Base-by-base conservation (phyloP, 108 stramenopile genomes). In the Skeletonema costatum region DNA sequence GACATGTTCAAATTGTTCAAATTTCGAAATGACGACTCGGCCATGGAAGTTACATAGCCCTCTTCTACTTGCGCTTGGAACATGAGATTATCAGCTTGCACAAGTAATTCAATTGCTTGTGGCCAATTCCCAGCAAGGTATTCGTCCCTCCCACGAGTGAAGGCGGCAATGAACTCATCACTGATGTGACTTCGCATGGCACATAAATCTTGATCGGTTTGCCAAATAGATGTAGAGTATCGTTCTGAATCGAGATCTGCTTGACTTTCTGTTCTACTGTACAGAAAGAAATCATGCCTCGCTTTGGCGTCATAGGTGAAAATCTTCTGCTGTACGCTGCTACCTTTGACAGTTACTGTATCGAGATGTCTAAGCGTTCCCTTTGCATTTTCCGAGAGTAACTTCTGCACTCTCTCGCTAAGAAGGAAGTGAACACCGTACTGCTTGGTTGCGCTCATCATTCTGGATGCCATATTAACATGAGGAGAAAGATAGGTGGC, bases 401-500 rank as follows among this genome's bases (percentile, higher is more conserved):
- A 81, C 44, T 92, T 85, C 59, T 93, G 85, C 17, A 99, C 95
- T 8, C 91, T 86, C 65, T 95, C 82, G 60, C 92, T 93, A 17
- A 95, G 35, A 21, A 95, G 80, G 12, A 83, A 71, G n/a, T 67
- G 60, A 14, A 94, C 89, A 21, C 94, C 94, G 74, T 97, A 98
- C 61, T 97, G 96, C 58, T 89, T 90, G 59, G 87, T 90, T 32
- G 97, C 96, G 71, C 89, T 90, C 92, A 93, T 95, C 93, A 98
- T 95, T 53, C 97, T 84, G 5, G 94, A 92, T 21, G 97, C 94
- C 95, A 97, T 95, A 71, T 98, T 98, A 21, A 98, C 97, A 81
- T 96, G 95, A 14, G 97, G 97, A 16, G 94, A 96, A 6, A 98
- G 83, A 71, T 98, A 98, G n/a, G 97, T 98, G 35, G 97, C 97